phyloP scores from a whole-genome alignment of 441 rosid genomes.

The Jatropha multifida region DNA sequence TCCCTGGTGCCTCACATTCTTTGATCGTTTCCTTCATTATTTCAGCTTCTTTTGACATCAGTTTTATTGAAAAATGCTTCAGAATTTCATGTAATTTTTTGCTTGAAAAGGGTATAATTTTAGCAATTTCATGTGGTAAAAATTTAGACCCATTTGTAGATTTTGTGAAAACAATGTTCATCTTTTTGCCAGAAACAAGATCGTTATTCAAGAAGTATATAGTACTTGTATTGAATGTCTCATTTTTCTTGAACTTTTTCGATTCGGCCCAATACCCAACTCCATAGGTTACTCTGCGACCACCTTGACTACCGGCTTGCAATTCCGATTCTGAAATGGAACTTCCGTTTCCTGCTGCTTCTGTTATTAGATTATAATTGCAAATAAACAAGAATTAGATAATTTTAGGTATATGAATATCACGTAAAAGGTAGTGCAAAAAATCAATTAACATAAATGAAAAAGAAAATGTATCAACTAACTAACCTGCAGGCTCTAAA shows the following conservation, averaged over 20 bases:
- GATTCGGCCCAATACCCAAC: neutral
- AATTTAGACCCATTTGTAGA: neutral
- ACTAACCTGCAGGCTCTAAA: neutral
- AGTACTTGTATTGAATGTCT: neutral
- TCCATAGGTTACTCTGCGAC: neutral
- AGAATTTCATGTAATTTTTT: neutral
- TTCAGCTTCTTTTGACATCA: neutral
- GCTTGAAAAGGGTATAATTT: constrained; percentile 9
- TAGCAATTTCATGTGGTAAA: neutral
- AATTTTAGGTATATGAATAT: no score
- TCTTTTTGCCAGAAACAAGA: neutral
- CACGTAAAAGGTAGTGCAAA: no score
- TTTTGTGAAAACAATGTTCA: neutral
- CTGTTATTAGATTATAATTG: no score
- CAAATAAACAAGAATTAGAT: neutral
- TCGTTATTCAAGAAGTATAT: neutral
- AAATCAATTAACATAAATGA: neutral
- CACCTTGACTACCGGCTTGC: rapidly evolving
- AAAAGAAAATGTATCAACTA: neutral
- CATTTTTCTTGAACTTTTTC: neutral
- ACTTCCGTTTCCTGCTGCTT: neutral
- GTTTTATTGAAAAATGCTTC: constrained; percentile 1
- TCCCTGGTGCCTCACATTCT: constrained; percentile 10
- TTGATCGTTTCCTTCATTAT: neutral
- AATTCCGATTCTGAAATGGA: neutral